Percentiles rank a stretch among this genome's conserved stretches.
Evolutionary conservation across 2,329 filamentous ascomycete genomes (phyloP).

Genomic region (Exophiala sp.): DNA sequence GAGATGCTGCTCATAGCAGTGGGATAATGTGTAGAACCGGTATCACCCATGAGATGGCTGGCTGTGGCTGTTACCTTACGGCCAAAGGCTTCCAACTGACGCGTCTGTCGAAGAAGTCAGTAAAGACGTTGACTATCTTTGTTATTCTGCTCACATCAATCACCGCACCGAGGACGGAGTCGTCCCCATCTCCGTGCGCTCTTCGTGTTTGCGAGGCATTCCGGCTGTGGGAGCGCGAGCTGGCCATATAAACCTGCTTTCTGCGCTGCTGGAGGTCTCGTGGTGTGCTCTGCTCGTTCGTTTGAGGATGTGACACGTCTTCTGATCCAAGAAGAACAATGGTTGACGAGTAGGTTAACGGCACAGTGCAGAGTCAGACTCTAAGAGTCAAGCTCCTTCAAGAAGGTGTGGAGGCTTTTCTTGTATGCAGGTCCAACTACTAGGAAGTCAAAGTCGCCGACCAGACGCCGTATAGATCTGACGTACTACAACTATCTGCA

Average conservation of each 20-base stretch:
- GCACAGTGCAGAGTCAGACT: neutral
- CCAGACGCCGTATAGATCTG: neutral
- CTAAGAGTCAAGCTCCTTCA: neutral
- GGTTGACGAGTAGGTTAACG: neutral
- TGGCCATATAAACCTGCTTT: constrained; percentile 36
- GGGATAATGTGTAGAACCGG: constrained; percentile 64
- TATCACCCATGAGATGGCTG: constrained; percentile 71
- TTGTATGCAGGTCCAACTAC: neutral
- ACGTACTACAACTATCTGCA: neutral
- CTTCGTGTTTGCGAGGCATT: constrained; percentile 42
- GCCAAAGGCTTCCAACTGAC: constrained; percentile 84
- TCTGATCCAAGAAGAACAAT: neutral
- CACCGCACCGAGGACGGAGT: constrained; percentile 42
- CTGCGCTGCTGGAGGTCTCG: constrained; percentile 1
- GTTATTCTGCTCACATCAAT: constrained; percentile 36
- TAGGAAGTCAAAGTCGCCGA: neutral
- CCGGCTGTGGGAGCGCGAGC: constrained; percentile 35
- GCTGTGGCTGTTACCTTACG: constrained; percentile 93
- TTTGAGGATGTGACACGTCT: neutral
- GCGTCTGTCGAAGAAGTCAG: constrained; percentile 52
- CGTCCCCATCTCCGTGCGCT: constrained; percentile 38
- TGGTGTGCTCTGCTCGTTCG: neutral
- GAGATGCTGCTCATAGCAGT: constrained; percentile 83
- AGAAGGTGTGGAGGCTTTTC: constrained; percentile 3
- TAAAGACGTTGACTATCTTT: neutral